A percentile compares a stretch with the other conserved stretches of the same genome.
Evolutionary conservation across 2,329 filamentous ascomycete genomes (phyloP).

Genomic region (Fusarium sp.): DNA sequence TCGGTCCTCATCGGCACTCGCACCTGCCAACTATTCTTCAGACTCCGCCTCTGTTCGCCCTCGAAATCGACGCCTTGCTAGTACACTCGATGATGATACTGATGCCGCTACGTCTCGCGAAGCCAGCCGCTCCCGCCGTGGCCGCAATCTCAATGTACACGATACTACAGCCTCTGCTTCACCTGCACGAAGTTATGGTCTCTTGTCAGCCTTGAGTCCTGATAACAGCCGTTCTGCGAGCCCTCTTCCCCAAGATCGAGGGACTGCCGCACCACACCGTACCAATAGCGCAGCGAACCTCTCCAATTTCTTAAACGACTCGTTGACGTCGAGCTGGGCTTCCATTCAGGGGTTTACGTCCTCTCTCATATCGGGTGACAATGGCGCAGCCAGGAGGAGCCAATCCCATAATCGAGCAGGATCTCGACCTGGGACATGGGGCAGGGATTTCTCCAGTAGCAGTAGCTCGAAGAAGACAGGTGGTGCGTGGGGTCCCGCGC

Average conservation of each 20-base stretch:
- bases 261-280: conserved; percentile 43
- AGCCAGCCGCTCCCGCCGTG: conserved; percentile 33
- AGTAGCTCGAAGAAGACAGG: conserved; percentile 28
- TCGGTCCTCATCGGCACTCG: conserved; percentile 60
- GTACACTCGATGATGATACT: conserved; percentile 45
- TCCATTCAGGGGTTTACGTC: conserved; percentile 66
- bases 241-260: conserved; percentile 60
- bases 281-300: conserved; percentile 53
- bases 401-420: conserved; percentile 40
- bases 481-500: conserved; percentile 63
- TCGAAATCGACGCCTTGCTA: conserved; percentile 61
- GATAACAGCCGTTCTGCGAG: conserved; percentile 58
- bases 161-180: conserved; percentile 38
- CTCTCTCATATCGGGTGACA: conserved; percentile 52
- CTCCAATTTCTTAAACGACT: conserved; percentile 59
- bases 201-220: conserved; percentile 51
- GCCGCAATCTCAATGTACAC: conserved; percentile 35
- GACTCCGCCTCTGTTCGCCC: conserved; percentile 57
- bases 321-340: conserved; percentile 65
- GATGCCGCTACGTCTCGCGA: conserved; percentile 35
- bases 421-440: conserved; percentile 38
- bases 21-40: conserved; percentile 55
- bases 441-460: conserved; percentile 29
- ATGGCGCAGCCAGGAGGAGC: conserved; percentile 36
- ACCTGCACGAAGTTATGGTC: conserved; percentile 50